phyloP scores from a whole-genome alignment of 352 stramenopile species.

The Phytophthora agathidicida region DNA sequence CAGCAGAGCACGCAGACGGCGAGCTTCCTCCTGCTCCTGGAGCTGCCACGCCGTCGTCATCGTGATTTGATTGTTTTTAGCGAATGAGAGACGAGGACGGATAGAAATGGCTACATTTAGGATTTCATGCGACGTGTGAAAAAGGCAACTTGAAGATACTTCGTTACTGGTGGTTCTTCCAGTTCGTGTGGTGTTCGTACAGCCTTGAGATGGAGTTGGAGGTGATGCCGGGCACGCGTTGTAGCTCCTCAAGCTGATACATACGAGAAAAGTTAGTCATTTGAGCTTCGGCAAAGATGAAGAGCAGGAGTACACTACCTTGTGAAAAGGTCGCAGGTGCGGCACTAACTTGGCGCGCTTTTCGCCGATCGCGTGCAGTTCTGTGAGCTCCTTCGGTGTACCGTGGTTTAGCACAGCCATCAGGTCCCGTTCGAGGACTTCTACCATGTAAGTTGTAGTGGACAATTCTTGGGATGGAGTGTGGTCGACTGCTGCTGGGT shows the following conservation, averaged over 20 bases:
- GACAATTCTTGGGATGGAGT: slow-evolving; percentile 49
- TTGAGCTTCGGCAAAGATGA: not conserved
- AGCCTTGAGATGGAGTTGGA: slow-evolving; percentile 51
- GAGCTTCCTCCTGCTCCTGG: slow-evolving; percentile 40
- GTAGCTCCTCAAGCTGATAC: slow-evolving; percentile 48
- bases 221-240: slow-evolving; percentile 48
- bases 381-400: slow-evolving; percentile 41
- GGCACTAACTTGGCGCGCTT: slow-evolving; percentile 59
- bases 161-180: slow-evolving; percentile 27
- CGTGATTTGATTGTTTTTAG: slow-evolving; percentile 5
- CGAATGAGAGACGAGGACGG: slow-evolving; percentile 13
- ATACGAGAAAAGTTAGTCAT: slow-evolving; percentile 19
- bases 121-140: slow-evolving; percentile 22
- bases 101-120: slow-evolving; percentile 14
- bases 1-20: slow-evolving; percentile 14
- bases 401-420: slow-evolving; percentile 56
- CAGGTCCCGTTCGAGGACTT: slow-evolving; percentile 57
- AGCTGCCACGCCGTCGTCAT: slow-evolving; percentile 41
- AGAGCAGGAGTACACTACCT: slow-evolving; percentile 38
- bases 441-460: slow-evolving; percentile 40
- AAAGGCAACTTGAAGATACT: not conserved
- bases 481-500: slow-evolving; percentile 11
- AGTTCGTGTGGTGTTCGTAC: slow-evolving; percentile 45
- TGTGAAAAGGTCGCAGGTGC: slow-evolving; percentile 42
- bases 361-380: slow-evolving; percentile 55